Evolutionary conservation across 75 land plant genomes (phyloP).

Genomic region (Azolla pinnata): DNA sequence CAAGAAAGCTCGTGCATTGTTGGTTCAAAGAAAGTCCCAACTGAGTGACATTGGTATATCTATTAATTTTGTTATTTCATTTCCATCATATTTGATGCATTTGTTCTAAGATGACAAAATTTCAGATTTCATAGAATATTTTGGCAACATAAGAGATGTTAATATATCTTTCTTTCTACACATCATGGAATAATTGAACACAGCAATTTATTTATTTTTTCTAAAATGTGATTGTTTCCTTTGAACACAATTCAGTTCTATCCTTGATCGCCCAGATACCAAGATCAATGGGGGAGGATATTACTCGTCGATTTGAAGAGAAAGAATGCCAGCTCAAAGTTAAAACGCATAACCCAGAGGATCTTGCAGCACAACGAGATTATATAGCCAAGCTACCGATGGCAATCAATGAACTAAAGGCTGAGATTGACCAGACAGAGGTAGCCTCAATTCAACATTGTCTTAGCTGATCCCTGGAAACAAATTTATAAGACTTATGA

Average conservation of each 20-base stretch:
- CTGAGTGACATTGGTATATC: constrained; percentile 22
- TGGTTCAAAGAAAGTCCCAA: constrained; percentile 23
- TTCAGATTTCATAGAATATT: too few relatives aligned
- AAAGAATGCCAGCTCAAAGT: constrained; percentile 24
- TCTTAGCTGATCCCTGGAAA: too few relatives aligned
- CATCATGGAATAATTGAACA: too few relatives aligned
- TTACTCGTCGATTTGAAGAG: constrained; percentile 19
- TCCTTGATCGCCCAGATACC: constrained; percentile 16
- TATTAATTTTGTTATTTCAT: too few relatives aligned
- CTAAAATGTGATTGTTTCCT: too few relatives aligned
- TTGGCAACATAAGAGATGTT: too few relatives aligned
- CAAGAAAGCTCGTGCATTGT: constrained; percentile 22
- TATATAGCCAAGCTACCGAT: constrained; percentile 25
- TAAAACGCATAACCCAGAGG: constrained; percentile 28
- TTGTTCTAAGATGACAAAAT: too few relatives aligned
- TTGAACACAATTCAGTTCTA: constrained; percentile 11
- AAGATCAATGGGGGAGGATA: constrained; percentile 15
- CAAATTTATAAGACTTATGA: too few relatives aligned
- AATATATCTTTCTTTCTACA: too few relatives aligned
- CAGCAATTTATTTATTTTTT: too few relatives aligned
- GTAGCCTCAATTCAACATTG: too few relatives aligned
- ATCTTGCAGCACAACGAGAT: constrained; percentile 25
- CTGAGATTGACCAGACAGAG: constrained; percentile 28
- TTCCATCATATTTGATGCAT: too few relatives aligned
- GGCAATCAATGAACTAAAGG: constrained; percentile 28